phyloP scores from a whole-genome alignment of 768 basidiomycete species.

The Lyophyllum shimeji region DNA sequence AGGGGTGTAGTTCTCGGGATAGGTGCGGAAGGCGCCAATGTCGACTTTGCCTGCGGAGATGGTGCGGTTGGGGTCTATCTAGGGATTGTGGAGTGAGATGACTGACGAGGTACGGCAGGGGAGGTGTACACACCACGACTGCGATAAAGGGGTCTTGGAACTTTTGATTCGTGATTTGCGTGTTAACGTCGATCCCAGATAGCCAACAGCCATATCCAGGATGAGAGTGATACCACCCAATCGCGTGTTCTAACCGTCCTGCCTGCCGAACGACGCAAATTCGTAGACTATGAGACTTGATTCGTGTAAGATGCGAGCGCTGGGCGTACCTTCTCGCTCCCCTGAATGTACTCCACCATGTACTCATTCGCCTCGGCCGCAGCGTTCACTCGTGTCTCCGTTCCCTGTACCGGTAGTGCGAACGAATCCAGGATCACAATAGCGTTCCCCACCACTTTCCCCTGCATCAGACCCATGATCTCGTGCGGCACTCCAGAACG shows the following conservation, averaged over 20 bases:
- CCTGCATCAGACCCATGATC: conserved; percentile 99
- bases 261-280: conserved; percentile 45
- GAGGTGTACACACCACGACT: conserved; percentile 70
- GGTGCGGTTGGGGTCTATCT: conserved; percentile 98
- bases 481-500: conserved; percentile 97
- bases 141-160: conserved; percentile 97
- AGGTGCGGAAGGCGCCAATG: conserved; percentile 98
- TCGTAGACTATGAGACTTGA: neutral
- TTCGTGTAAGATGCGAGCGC: neutral
- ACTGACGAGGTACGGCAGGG: neutral
- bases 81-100: neutral
- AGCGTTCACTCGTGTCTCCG: conserved; percentile 97
- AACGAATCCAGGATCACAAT: conserved; percentile 94
- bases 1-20: conserved; percentile 93
- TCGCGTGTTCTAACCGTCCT: conserved; percentile 79
- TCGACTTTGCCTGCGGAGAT: conserved; percentile 98
- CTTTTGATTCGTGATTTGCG: conserved; percentile 93
- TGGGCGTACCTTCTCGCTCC: conserved; percentile 68
- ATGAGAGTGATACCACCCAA: conserved; percentile 99
- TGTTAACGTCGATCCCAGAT: conserved; percentile 97
- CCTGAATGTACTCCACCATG: conserved; percentile 92
- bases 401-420: conserved; percentile 95
- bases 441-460: conserved; percentile 80
- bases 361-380: conserved; percentile 96
- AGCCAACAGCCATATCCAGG: conserved; percentile 99